These are phyloP conservation scores for Blastobotrys petasosporus DNA, from an alignment of 1,139 yeast genomes.

Conservation along the genomic window DNA sequence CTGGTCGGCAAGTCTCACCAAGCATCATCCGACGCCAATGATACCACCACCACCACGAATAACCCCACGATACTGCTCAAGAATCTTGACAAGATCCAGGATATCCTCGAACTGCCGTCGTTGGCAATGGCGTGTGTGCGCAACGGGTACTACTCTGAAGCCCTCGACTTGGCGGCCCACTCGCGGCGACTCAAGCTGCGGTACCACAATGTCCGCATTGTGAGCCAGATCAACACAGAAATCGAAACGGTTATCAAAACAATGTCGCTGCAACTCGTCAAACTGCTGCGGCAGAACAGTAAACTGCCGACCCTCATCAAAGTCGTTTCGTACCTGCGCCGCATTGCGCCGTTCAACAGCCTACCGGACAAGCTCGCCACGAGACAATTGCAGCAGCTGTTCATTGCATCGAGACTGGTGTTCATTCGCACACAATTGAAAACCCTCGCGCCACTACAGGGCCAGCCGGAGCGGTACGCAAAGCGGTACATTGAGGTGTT, in stretches of 20 bases:
- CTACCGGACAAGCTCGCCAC: slow-evolving; percentile 13
- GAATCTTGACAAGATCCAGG: slow-evolving; percentile 67
- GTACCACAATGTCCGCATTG: slow-evolving; percentile 56
- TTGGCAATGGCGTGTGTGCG: slow-evolving; percentile 75
- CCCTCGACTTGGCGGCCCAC: slow-evolving; percentile 70
- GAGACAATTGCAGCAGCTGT: slow-evolving; percentile 31
- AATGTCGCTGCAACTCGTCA: slow-evolving; percentile 52
- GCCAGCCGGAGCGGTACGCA: slow-evolving; percentile 55
- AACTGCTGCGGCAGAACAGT: slow-evolving; percentile 65
- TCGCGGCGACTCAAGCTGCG: slow-evolving; percentile 61
- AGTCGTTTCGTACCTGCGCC: slow-evolving; percentile 66
- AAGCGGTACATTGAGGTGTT: slow-evolving; percentile 77
- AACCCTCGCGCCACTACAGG: slow-evolving; percentile 49
- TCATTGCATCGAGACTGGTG: slow-evolving; percentile 32
- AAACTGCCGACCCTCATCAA: slow-evolving; percentile 74
- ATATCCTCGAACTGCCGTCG: slow-evolving; percentile 76
- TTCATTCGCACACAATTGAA: slow-evolving; percentile 42
- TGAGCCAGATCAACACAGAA: slow-evolving; percentile 43
- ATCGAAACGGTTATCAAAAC: slow-evolving; percentile 35
- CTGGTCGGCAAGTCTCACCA: neutral
- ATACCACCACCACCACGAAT: slow-evolving; percentile 3
- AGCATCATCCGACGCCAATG: neutral
- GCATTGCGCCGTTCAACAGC: slow-evolving; percentile 35
- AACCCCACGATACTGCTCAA: slow-evolving; percentile 44
- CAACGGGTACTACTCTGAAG: slow-evolving; percentile 85